A percentile compares a stretch with the other conserved stretches of the same genome.
These are phyloP conservation scores for Xylaria sp. DNA, from an alignment of 495 filamentous ascomycete genomes.

Conservation along the genomic window DNA sequence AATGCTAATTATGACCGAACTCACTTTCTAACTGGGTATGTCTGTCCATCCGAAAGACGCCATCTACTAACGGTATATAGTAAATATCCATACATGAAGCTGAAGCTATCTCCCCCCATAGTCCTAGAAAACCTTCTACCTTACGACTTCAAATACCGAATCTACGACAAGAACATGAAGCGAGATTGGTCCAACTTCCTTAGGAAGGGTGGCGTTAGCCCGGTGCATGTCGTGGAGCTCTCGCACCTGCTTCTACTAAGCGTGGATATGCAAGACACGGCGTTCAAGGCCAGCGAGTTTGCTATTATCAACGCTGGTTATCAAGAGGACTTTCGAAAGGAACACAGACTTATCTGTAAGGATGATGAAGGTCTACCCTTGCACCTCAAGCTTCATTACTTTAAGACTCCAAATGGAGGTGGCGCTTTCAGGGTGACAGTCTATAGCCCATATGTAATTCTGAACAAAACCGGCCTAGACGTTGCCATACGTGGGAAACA, in stretches of 20 bases:
- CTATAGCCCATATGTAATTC: slow-evolving; percentile 89
- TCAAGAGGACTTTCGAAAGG: slow-evolving; percentile 86
- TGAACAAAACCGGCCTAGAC: slow-evolving; percentile 93
- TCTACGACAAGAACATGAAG: slow-evolving; percentile 96
- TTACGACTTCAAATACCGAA: slow-evolving; percentile 98
- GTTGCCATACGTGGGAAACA: slow-evolving; percentile 89
- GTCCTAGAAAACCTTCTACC: slow-evolving; percentile 94
- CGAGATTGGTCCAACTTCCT: slow-evolving; percentile 99
- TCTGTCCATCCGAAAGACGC: slow-evolving; percentile 12
- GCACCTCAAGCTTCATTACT: slow-evolving; percentile 88
- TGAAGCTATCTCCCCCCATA: slow-evolving; percentile 88
- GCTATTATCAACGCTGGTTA: slow-evolving; percentile 91
- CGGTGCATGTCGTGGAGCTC: slow-evolving; percentile 94
- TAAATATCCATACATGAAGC: slow-evolving; percentile 91
- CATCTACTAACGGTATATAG: slow-evolving; percentile 49
- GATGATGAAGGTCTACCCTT: slow-evolving; percentile 81
- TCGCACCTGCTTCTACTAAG: slow-evolving; percentile 92
- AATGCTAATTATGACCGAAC: slow-evolving; percentile 82
- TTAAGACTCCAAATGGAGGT: slow-evolving; percentile 88
- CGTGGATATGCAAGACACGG: slow-evolving; percentile 93
- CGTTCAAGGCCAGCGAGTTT: slow-evolving; percentile 94
- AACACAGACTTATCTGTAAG: slow-evolving; percentile 78
- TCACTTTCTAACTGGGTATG: slow-evolving; percentile 75
- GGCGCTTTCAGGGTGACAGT: slow-evolving; percentile 95
- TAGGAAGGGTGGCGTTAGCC: slow-evolving; percentile 92